Percentiles rank a stretch among this genome's conserved stretches.
Conservation (phyloP, 345 rosid species). For the Eucalyptus pauciflora region DNA sequence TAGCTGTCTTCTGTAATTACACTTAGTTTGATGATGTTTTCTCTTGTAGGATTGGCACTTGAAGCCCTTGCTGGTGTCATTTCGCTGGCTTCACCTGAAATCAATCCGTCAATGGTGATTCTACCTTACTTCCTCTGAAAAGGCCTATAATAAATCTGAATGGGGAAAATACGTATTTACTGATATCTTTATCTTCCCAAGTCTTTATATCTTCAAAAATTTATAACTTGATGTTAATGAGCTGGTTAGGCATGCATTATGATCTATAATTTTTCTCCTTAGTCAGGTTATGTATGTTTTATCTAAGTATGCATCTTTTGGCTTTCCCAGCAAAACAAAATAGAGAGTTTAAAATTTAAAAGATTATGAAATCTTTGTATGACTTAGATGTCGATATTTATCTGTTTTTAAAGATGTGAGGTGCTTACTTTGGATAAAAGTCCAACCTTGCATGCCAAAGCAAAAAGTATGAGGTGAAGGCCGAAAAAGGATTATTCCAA, state of each 20-base stretch:
- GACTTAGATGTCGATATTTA: background rate
- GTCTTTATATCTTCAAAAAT: background rate
- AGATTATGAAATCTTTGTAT: background rate
- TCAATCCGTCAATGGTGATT: slow-evolving; percentile 72
- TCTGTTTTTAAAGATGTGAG: background rate
- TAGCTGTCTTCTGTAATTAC: background rate
- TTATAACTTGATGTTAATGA: background rate
- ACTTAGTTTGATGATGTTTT: background rate
- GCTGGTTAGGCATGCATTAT: background rate
- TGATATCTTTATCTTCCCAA: background rate
- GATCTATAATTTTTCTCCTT: background rate
- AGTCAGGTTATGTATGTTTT: background rate
- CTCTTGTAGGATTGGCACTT: slow-evolving; percentile 66
- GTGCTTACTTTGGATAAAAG: background rate
- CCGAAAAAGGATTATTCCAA: background rate
- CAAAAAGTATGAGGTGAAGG: background rate
- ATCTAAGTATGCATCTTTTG: background rate
- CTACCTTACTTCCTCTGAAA: background rate
- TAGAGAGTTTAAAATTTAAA: background rate
- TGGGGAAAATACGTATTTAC: background rate
- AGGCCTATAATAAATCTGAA: background rate
- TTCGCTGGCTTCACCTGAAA: slow-evolving; percentile 65
- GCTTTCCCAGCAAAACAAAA: background rate
- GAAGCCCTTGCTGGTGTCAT: slow-evolving; percentile 84
- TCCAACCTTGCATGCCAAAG: background rate